Evolutionary conservation across 2,329 filamentous ascomycete species (phyloP), one percentile per base, ranked within the genome.

Genomic region (Penicillium sp.): DNA sequence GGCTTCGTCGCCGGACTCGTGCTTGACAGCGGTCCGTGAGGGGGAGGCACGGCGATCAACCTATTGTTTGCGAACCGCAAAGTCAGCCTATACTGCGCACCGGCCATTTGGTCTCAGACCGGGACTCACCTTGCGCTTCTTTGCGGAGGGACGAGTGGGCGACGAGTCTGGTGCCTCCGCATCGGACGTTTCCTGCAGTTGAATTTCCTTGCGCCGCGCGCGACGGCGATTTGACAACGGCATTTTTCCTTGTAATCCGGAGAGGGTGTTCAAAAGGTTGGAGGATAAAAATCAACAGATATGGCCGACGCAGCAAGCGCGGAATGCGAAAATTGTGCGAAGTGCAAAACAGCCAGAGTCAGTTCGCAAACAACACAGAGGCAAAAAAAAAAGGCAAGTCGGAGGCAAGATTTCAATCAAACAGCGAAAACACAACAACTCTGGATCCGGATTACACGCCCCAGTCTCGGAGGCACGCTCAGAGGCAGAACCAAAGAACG

Each of bases 81-180:
- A 40, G 20, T 59, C 27, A 62, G 60, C 40, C 39, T 51, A 43
- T 46, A 20, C 43, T 52, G n/a, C 28, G 41, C 22, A 20, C 35
- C 44, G 39, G 6, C 27, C 25, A 50, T 53, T 54, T 44, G 40
- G 50, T 47, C 46, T 50, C 48, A 43, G 48, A 56, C 49, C 42
- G 27, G 20, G 38, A 63, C 63, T 59, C 53, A 78, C 76, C 72
- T 74, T 78, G 71, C 75, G 73, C 67, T 76, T 78, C 63, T 77
- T 79, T 46, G 69, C 67, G 20, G 76, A 72, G 14, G 75, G 74
- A 35, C 72, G 74, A 58, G 69, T 73, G 38, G 76, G 74, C 31
- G 76, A 79, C 30, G 76, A 79, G 55, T 77, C 75, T 57, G 74
- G 69, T 30, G 70, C 67, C 55, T 78, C 76, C 51, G 67, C 70